phyloP scores from a whole-genome alignment of 2,329 filamentous ascomycete genomes.

The Periconia sp. region DNA sequence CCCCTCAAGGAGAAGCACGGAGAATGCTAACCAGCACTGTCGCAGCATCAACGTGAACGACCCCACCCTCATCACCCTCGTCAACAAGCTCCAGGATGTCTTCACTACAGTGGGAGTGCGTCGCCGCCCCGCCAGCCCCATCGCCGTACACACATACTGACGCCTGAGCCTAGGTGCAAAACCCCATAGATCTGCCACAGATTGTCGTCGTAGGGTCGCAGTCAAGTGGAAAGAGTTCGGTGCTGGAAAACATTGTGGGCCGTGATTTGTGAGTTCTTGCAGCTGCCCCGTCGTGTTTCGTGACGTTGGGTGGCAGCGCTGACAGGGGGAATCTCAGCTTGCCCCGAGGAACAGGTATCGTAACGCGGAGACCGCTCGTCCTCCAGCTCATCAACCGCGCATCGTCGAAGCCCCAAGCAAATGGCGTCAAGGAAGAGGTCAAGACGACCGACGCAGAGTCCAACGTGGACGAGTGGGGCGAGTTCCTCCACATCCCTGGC shows the following conservation, averaged over 20 bases:
- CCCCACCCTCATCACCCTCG: conserved; percentile 75
- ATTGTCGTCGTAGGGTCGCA: conserved; percentile 98
- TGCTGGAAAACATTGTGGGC: conserved; percentile 97
- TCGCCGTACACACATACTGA: conserved; percentile 32
- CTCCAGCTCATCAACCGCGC: conserved; percentile 94
- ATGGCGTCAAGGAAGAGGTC: conserved; percentile 73
- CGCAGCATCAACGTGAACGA: conserved; percentile 74
- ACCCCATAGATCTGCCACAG: conserved; percentile 97
- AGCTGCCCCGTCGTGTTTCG: background rate
- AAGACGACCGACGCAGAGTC: conserved; percentile 80
- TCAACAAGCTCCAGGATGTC: conserved; percentile 99
- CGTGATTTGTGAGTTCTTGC: conserved; percentile 84
- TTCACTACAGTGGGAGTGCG: conserved; percentile 92
- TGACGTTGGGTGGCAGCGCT: conserved; percentile 27
- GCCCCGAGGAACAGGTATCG: conserved; percentile 95
- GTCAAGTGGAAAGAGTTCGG: conserved; percentile 98
- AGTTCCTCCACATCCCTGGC: conserved; percentile 96
- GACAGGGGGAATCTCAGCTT: conserved; percentile 63
- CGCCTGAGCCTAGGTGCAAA: conserved; percentile 75
- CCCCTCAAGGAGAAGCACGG: conserved; percentile 12
- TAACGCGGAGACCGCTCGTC: conserved; percentile 92
- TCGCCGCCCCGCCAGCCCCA: conserved; percentile 25
- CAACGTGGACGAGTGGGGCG: conserved; percentile 96
- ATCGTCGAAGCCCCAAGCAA: conserved; percentile 66
- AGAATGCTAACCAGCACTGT: conserved; percentile 31